Conservation (phyloP, 495 filamentous ascomycete species). For the Delitschia confertaspora region DNA sequence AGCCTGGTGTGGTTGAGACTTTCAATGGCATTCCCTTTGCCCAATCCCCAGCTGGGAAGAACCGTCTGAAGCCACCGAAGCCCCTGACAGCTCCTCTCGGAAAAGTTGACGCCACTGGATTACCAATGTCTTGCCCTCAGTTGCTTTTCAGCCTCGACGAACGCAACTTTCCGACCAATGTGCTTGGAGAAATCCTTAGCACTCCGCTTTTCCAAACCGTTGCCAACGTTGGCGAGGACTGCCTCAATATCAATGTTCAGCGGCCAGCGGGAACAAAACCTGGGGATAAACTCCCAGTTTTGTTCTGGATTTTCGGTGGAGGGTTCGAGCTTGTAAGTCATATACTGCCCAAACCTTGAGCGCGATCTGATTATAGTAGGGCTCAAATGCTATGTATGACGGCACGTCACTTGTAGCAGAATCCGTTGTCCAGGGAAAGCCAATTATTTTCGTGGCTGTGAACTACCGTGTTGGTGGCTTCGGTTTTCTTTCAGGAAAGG, state of each 20-base stretch:
- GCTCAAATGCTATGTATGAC: conserved; percentile 53
- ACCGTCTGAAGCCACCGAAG: conserved; percentile 54
- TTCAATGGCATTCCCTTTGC: conserved; percentile 62
- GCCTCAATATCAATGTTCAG: conserved; percentile 53
- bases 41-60: conserved; percentile 45
- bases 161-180: conserved; percentile 32
- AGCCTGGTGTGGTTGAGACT: conserved; percentile 20
- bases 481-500: conserved; percentile 51
- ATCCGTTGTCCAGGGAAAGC: conserved; percentile 49
- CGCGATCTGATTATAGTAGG: too few species aligned
- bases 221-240: conserved; percentile 45
- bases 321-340: conserved; percentile 55
- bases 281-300: conserved; percentile 52
- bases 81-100: conserved; percentile 38
- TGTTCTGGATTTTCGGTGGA: conserved; percentile 64
- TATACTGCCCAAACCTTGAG: too few species aligned
- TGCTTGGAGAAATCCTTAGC: conserved; percentile 46
- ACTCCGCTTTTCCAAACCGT: conserved; percentile 49
- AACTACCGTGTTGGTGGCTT: conserved; percentile 56
- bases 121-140: conserved; percentile 32
- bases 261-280: conserved; percentile 48
- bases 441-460: conserved; percentile 53
- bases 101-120: conserved; percentile 21
- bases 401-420: conserved; percentile 44
- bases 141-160: conserved; percentile 43